Conservation (phyloP, 352 stramenopile species). For the Pythium insidiosum region DNA sequence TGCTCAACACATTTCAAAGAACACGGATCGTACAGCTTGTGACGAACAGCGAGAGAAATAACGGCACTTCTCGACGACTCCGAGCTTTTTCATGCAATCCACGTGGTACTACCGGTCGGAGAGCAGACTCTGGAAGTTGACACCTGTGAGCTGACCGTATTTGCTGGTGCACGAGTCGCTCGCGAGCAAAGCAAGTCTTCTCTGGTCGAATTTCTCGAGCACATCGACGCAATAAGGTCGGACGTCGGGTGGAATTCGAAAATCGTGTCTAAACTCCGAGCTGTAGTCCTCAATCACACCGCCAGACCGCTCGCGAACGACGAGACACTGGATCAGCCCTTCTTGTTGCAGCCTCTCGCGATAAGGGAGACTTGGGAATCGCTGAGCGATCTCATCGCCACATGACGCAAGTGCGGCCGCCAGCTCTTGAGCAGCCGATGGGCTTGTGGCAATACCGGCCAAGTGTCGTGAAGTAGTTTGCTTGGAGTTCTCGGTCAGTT, state of each 20-base stretch:
- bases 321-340: slow-evolving; percentile 10
- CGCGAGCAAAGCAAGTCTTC: not conserved
- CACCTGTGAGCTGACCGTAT: slow-evolving; percentile 3
- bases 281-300: slow-evolving; percentile 4
- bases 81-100: not conserved
- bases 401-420: slow-evolving; percentile 1
- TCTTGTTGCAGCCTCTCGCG: slow-evolving; percentile 1
- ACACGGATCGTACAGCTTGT: no score
- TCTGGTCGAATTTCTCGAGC: not conserved
- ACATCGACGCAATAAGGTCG: slow-evolving; percentile 10
- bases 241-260: slow-evolving; percentile 5
- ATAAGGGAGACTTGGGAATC: not conserved
- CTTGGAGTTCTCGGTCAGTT: no score
- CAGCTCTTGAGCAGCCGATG: no score
- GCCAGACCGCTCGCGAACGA: not conserved
- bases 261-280: slow-evolving; percentile 4
- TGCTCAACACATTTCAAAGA: no score
- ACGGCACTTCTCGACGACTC: no score
- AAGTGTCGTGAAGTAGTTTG: no score
- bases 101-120: not conserved
- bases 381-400: not conserved
- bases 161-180: slow-evolving; percentile 1
- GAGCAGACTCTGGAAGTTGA: not conserved
- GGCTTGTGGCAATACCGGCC: no score
- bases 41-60: no score